Conservation (phyloP, 805 yeast species). For the Saccharomyces kudriavzevii region DNA sequence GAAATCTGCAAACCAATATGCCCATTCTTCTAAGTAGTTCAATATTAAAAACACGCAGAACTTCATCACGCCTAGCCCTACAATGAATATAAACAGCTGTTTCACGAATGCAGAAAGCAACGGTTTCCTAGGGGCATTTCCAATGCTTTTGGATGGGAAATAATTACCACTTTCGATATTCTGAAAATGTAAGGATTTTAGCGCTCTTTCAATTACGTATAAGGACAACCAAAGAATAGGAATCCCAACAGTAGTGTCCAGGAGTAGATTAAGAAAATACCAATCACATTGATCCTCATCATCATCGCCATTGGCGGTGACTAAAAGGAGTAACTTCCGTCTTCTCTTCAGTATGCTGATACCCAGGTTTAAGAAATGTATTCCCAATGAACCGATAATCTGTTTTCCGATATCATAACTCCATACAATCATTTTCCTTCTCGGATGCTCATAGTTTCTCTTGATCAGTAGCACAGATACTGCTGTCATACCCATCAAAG, state of each 20-base stretch:
- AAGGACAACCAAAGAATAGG: slow-evolving; percentile 63
- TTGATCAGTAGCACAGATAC: slow-evolving; percentile 66
- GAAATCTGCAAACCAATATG: slow-evolving; percentile 68
- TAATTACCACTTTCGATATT: slow-evolving; percentile 44
- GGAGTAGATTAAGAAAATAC: slow-evolving; percentile 80
- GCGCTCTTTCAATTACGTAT: slow-evolving; percentile 41
- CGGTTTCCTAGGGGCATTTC: slow-evolving; percentile 67
- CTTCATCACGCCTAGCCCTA: slow-evolving; percentile 60
- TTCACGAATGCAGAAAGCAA: slow-evolving; percentile 55
- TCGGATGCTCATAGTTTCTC: slow-evolving; percentile 71
- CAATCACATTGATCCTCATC: slow-evolving; percentile 81
- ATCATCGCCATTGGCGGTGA: slow-evolving; percentile 23
- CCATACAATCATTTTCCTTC: slow-evolving; percentile 88
- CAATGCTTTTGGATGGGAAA: slow-evolving; percentile 6
- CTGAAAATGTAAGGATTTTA: slow-evolving; percentile 22
- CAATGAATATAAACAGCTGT: slow-evolving; percentile 61
- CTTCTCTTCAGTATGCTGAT: slow-evolving; percentile 52
- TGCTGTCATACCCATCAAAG: slow-evolving; percentile 67
- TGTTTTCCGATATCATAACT: slow-evolving; percentile 84
- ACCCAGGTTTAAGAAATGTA: slow-evolving; percentile 70
- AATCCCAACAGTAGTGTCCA: slow-evolving; percentile 92
- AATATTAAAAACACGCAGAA: slow-evolving; percentile 48
- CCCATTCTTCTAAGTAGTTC: slow-evolving; percentile 55
- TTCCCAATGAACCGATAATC: slow-evolving; percentile 74
- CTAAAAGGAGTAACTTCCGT: slow-evolving; percentile 13